Evolutionary conservation across 2,329 filamentous ascomycete genomes (phyloP).

Genomic region (Aspergillus sp.): DNA sequence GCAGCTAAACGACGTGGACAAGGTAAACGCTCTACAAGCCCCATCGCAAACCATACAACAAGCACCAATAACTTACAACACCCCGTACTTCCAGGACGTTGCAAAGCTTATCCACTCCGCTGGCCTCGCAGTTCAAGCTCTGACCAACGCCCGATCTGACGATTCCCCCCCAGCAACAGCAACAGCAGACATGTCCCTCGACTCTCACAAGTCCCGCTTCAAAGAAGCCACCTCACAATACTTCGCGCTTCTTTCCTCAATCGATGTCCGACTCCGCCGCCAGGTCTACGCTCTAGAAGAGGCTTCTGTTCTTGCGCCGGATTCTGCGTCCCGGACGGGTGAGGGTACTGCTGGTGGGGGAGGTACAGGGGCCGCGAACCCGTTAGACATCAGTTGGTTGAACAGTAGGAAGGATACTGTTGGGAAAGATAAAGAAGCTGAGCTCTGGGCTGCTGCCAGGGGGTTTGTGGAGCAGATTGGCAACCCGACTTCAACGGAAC

Average conservation of each 20-base stretch:
- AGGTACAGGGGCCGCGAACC: slow-evolving; percentile 42
- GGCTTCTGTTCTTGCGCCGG: slow-evolving; percentile 60
- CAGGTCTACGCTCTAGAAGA: slow-evolving; percentile 77
- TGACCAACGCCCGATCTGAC: slow-evolving; percentile 47
- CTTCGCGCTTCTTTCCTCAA: slow-evolving; percentile 63
- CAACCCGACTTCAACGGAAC: slow-evolving; percentile 5
- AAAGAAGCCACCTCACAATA: slow-evolving; percentile 54
- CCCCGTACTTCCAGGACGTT: slow-evolving; percentile 35
- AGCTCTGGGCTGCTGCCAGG: slow-evolving; percentile 63
- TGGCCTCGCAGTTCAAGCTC: slow-evolving; percentile 56
- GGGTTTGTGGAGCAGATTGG: slow-evolving; percentile 45
- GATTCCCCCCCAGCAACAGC: slow-evolving; percentile 20
- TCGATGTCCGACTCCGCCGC: slow-evolving; percentile 67
- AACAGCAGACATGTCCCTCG: slow-evolving; percentile 36
- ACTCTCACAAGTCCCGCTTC: slow-evolving; percentile 54
- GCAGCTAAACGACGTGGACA: slow-evolving; percentile 73
- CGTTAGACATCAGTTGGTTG: slow-evolving; percentile 77
- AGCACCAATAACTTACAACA: background rate
- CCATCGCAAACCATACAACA: background rate
- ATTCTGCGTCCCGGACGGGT: slow-evolving; percentile 28
- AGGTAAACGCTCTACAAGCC: slow-evolving; percentile 35
- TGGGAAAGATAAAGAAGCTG: slow-evolving; percentile 73
- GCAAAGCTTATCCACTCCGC: slow-evolving; percentile 52
- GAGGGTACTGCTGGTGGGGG: slow-evolving; percentile 25
- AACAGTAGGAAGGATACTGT: slow-evolving; percentile 80